Conservation (phyloP, 2,329 filamentous ascomycete genomes). For the Exophiala spinifera region DNA sequence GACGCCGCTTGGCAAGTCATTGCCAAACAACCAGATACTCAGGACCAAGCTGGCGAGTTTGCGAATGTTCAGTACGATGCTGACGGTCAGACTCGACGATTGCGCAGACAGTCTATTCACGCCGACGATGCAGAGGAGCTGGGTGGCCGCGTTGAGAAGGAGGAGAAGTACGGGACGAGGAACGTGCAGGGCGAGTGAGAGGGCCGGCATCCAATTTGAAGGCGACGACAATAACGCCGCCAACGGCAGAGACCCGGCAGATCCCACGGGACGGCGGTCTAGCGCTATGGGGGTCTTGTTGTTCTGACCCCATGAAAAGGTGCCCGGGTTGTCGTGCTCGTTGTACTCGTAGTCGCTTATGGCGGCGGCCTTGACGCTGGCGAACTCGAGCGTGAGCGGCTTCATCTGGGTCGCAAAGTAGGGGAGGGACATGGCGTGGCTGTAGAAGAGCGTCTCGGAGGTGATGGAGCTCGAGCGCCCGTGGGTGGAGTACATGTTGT, state of each 20-base stretch:
- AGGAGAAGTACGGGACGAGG: conserved; percentile 38
- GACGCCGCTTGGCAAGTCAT: conserved; percentile 72
- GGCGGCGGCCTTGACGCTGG: conserved; percentile 38
- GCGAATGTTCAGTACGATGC: conserved; percentile 90
- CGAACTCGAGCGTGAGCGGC: conserved; percentile 30
- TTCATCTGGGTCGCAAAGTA: conserved; percentile 44
- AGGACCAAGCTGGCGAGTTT: conserved; percentile 88
- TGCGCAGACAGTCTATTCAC: conserved; percentile 90
- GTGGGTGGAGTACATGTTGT: conserved; percentile 81
- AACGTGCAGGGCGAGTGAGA: conserved; percentile 31
- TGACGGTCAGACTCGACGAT: conserved; percentile 89
- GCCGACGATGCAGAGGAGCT: conserved; percentile 91
- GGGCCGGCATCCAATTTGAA: background rate
- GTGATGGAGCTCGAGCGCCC: conserved; percentile 68
- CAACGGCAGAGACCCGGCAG: background rate
- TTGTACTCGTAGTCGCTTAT: conserved; percentile 33
- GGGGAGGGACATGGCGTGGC: conserved; percentile 53
- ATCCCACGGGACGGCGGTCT: no score
- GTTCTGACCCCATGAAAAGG: conserved; percentile 18
- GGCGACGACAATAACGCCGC: background rate
- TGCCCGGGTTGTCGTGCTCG: background rate
- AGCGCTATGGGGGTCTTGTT: conserved; percentile 2
- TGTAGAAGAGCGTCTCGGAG: conserved; percentile 96
- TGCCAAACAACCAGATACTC: conserved; percentile 93
- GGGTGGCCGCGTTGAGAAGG: conserved; percentile 66